phyloP scores from a whole-genome alignment of 169 alveolate species.

The Eimeria brunetti region DNA sequence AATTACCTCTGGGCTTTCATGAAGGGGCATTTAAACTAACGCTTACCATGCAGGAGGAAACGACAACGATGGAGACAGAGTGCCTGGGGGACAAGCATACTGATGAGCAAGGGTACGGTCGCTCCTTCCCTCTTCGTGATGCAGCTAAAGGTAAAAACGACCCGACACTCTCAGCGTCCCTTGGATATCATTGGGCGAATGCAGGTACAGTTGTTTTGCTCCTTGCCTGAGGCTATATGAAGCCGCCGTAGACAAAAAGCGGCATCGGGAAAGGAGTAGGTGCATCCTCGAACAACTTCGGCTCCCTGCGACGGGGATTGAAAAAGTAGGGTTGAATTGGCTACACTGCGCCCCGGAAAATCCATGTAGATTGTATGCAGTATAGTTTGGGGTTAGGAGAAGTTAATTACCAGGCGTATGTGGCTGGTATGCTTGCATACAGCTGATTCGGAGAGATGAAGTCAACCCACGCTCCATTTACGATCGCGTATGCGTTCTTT shows the following conservation, averaged over 20 bases:
- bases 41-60: neutral
- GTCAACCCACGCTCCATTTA: conserved; percentile 39
- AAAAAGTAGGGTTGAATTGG: neutral
- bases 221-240: conserved; percentile 56
- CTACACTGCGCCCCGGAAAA: neutral
- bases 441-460: conserved; percentile 15
- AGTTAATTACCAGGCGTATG: neutral
- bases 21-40: neutral
- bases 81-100: neutral
- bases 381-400: neutral
- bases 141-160: neutral
- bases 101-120: neutral
- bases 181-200: neutral
- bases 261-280: conserved; percentile 49
- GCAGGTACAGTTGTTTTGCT: neutral
- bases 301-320: neutral
- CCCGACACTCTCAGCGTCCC: neutral
- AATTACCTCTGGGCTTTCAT: neutral
- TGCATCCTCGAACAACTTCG: conserved; percentile 28
- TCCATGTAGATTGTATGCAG: no score
- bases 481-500: conserved; percentile 39
- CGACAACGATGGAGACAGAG: neutral
- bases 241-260: neutral
- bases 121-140: neutral
- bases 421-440: neutral